These are phyloP conservation scores for Vigna trinervia DNA, from an alignment of 306 rosid genomes.

Conservation along the genomic window DNA sequence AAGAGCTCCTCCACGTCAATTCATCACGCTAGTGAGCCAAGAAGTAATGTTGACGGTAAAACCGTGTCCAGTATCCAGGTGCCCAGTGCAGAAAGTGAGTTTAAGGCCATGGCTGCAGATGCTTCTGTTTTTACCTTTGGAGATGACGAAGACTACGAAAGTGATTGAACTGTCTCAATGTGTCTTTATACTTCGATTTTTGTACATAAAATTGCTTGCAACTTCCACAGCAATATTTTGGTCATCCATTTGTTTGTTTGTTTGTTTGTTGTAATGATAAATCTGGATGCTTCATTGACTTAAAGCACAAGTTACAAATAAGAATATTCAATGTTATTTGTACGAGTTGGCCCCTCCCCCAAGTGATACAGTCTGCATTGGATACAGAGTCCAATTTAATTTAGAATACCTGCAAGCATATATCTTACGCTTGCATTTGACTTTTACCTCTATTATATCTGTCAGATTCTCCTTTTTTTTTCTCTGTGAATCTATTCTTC, in stretches of 20 bases:
- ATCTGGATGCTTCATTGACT: slow-evolving; percentile 26
- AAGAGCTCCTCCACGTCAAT: slow-evolving; percentile 48
- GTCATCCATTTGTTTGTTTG: slow-evolving; percentile 51
- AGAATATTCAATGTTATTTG: neutral
- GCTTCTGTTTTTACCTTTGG: slow-evolving; percentile 96
- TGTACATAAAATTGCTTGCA: slow-evolving; percentile 73
- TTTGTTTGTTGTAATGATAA: slow-evolving; percentile 47
- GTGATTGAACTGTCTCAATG: slow-evolving; percentile 59
- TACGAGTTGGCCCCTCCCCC: neutral
- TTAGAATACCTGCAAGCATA: neutral
- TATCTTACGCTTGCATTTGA: neutral
- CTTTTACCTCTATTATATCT: too few species aligned
- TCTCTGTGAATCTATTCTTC: too few species aligned
- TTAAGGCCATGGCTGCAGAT: slow-evolving; percentile 99
- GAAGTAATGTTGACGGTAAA: slow-evolving; percentile 52
- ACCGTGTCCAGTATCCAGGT: slow-evolving; percentile 50
- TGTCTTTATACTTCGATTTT: slow-evolving; percentile 29
- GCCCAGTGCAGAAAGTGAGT: slow-evolving; percentile 80
- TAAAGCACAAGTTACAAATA: slow-evolving; percentile 38
- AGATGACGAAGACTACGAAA: slow-evolving; percentile 94
- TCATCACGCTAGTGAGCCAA: slow-evolving; percentile 52
- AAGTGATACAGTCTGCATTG: neutral
- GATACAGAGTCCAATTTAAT: neutral
- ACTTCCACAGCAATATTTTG: slow-evolving; percentile 39
- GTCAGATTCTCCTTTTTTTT: too few species aligned